phyloP scores from a whole-genome alignment of 176 grass and related monocot genomes.

The Oryza glaberrima region DNA sequence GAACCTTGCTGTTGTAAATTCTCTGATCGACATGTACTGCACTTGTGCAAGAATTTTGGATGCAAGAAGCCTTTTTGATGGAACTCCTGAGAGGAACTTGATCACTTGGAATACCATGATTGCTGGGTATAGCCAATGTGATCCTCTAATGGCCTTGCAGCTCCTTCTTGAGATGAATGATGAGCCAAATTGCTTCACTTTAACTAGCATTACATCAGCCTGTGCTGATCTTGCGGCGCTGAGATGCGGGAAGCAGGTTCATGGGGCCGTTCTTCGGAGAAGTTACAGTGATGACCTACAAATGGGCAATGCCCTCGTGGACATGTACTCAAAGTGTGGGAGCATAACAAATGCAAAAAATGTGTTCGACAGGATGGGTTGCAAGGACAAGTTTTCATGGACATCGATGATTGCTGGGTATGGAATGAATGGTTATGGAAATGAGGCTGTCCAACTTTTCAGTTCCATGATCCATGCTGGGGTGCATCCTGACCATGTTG shows the following conservation, averaged over 20 bases:
- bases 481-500: slow-evolving; percentile 50
- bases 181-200: slow-evolving; percentile 51
- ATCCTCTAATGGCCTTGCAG: slow-evolving; percentile 53
- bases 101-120: slow-evolving; percentile 74
- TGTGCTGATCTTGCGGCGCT: slow-evolving; percentile 59
- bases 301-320: slow-evolving; percentile 53
- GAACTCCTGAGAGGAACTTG: slow-evolving; percentile 49
- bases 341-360: slow-evolving; percentile 42
- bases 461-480: slow-evolving; percentile 47
- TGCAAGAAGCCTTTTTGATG: slow-evolving; percentile 51
- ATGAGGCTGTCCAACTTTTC: slow-evolving; percentile 51
- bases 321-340: slow-evolving; percentile 75
- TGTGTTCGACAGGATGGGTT: slow-evolving; percentile 47
- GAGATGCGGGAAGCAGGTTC: slow-evolving; percentile 55
- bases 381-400: slow-evolving; percentile 60
- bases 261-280: slow-evolving; percentile 51
- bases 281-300: slow-evolving; percentile 44
- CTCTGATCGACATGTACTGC: slow-evolving; percentile 61
- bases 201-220: slow-evolving; percentile 55
- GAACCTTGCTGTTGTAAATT: slow-evolving; percentile 57
- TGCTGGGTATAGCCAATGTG: slow-evolving; percentile 37
- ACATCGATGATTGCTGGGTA: slow-evolving; percentile 66
- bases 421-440: slow-evolving; percentile 52
- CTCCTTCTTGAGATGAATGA: slow-evolving; percentile 51
- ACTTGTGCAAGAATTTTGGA: slow-evolving; percentile 44